Percentiles rank a stretch among this genome's conserved stretches.
Evolutionary conservation across 352 stramenopile species (phyloP).

Genomic region (Phytophthora boehmeriae): DNA sequence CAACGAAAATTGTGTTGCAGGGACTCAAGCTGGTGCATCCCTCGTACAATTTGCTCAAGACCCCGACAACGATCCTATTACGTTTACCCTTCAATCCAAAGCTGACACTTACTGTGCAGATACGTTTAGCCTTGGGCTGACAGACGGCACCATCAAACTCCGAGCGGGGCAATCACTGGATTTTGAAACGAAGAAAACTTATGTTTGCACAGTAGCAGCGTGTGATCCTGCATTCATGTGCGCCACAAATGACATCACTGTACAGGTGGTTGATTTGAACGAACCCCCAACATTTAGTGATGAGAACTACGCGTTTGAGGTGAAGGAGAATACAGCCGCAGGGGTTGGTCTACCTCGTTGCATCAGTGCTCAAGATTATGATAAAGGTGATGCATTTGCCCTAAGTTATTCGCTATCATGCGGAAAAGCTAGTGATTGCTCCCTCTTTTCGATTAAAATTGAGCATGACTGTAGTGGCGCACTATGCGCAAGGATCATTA

Average conservation of each 20-base stretch:
- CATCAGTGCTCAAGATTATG: constrained; percentile 45
- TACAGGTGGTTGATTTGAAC: constrained; percentile 60
- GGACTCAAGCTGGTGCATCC: constrained; percentile 28
- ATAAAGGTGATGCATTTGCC: constrained; percentile 42
- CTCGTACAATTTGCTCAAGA: constrained; percentile 40
- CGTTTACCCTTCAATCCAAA: constrained; percentile 61
- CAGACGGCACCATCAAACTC: constrained; percentile 36
- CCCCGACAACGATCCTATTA: constrained; percentile 47
- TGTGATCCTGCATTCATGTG: constrained; percentile 64
- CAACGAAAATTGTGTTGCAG: constrained; percentile 42
- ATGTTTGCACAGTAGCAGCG: constrained; percentile 51
- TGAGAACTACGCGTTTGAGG: constrained; percentile 30
- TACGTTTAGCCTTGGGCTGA: constrained; percentile 43
- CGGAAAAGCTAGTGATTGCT: constrained; percentile 32
- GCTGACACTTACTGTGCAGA: constrained; percentile 51
- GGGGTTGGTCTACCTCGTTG: constrained; percentile 33
- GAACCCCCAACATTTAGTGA: constrained; percentile 51
- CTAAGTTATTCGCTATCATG: constrained; percentile 55
- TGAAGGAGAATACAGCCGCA: constrained; percentile 41
- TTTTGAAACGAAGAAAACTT: constrained; percentile 45
- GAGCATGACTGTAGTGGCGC: constrained; percentile 44
- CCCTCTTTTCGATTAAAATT: constrained; percentile 38
- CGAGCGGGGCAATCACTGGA: constrained; percentile 34
- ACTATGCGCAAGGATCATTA: constrained; percentile 45
- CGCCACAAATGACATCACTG: constrained; percentile 41